Conservation (phyloP, 768 basidiomycete species). For the Suillus subluteus region DNA sequence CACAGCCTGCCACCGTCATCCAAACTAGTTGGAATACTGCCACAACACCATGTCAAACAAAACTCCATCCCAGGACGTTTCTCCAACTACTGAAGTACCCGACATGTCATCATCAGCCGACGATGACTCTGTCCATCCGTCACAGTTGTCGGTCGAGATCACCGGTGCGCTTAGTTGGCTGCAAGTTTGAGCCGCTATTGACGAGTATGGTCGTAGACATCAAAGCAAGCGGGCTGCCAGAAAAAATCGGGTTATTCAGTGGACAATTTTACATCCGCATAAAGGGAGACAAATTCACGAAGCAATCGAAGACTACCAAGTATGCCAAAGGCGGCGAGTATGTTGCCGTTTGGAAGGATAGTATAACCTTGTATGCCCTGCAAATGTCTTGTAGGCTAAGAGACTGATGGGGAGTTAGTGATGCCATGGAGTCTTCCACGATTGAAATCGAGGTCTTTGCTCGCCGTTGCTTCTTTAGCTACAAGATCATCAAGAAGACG, state of each 20-base stretch:
- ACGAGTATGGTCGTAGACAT: slow-evolving; percentile 24
- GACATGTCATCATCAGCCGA: background rate
- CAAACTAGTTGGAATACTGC: background rate
- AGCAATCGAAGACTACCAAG: slow-evolving; percentile 30
- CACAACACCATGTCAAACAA: slow-evolving; percentile 2
- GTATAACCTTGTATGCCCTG: slow-evolving; percentile 28
- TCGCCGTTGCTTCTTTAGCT: slow-evolving; percentile 34
- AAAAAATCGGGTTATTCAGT: slow-evolving; percentile 34
- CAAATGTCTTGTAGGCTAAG: background rate
- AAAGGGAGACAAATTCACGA: slow-evolving; percentile 32
- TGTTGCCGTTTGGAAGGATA: slow-evolving; percentile 33
- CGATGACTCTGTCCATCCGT: background rate
- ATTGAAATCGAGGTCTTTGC: slow-evolving; percentile 39
- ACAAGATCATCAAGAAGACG: slow-evolving; percentile 38
- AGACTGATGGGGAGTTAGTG: slow-evolving; percentile 17
- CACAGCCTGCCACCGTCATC: background rate
- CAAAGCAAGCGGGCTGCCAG: slow-evolving; percentile 38
- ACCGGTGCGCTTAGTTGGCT: slow-evolving; percentile 21
- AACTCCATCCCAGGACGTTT: background rate
- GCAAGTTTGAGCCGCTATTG: background rate
- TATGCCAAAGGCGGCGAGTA: slow-evolving; percentile 28
- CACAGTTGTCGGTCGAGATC: slow-evolving; percentile 30
- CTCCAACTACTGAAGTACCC: background rate
- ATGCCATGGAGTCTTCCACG: slow-evolving; percentile 35
- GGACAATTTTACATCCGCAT: slow-evolving; percentile 33